These are phyloP conservation scores for Ustilago nuda DNA, from an alignment of 1,284 basidiomycete species.

Conservation along the genomic window DNA sequence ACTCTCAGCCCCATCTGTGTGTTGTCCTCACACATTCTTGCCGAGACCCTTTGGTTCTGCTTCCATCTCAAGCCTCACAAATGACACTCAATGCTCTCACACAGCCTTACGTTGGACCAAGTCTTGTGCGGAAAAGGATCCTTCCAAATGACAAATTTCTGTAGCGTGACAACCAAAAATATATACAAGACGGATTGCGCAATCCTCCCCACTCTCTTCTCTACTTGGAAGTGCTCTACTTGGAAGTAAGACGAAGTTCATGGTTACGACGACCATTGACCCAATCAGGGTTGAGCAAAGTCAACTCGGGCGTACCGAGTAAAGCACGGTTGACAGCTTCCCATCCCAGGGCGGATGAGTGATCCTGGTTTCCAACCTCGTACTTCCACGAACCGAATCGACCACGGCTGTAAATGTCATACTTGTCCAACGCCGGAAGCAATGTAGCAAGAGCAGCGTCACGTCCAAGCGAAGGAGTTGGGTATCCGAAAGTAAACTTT, in stretches of 20 bases:
- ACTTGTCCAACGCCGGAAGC: constrained; percentile 71
- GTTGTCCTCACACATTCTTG: constrained; percentile 3
- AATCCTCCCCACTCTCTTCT: background rate
- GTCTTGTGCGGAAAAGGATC: background rate
- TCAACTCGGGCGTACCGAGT: constrained; percentile 71
- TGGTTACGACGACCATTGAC: constrained; percentile 72
- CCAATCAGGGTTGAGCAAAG: constrained; percentile 71
- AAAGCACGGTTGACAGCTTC: constrained; percentile 72
- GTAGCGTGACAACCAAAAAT: constrained; percentile 16
- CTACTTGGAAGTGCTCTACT: constrained; percentile 18
- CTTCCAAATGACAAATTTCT: constrained; percentile 17
- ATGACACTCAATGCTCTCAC: background rate
- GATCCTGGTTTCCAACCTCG: constrained; percentile 73
- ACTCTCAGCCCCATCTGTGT: background rate
- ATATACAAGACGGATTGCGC: constrained; percentile 10
- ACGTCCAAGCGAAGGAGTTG: constrained; percentile 72
- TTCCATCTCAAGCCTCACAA: background rate
- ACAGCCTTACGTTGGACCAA: no score
- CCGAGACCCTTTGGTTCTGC: constrained; percentile 12
- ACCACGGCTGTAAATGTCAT: constrained; percentile 72
- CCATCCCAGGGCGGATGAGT: constrained; percentile 73
- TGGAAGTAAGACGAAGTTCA: constrained; percentile 68
- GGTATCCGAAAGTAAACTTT: constrained; percentile 72
- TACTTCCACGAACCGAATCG: constrained; percentile 74
- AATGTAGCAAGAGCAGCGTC: constrained; percentile 71